These are phyloP conservation scores for Cyclotella cryptica DNA, from an alignment of 108 stramenopile genomes.

Conservation along the genomic window DNA sequence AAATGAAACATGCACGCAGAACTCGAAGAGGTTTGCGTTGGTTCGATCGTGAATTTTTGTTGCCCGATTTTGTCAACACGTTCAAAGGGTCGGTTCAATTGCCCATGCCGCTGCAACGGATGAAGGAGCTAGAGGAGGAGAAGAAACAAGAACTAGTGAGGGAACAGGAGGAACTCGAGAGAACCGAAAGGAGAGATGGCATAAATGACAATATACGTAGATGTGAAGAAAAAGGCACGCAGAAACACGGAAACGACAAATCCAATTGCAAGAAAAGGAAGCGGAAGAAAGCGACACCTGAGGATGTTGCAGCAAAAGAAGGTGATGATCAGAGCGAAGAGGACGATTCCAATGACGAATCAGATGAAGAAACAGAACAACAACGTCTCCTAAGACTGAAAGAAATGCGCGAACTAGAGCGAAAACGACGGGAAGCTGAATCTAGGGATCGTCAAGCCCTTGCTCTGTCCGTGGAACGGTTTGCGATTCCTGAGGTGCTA, in stretches of 20 bases:
- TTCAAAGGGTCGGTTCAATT: constrained; percentile 69
- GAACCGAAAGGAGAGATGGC: constrained; percentile 33
- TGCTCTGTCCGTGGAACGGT: constrained; percentile 87
- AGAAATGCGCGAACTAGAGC: constrained; percentile 69
- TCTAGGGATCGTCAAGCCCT: constrained; percentile 82
- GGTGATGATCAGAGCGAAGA: constrained; percentile 14
- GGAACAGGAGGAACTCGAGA: constrained; percentile 43
- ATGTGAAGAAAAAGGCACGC: neutral
- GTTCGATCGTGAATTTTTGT: constrained; percentile 87
- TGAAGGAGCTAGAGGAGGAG: constrained; percentile 50
- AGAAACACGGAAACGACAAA: constrained; percentile 15
- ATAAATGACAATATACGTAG: constrained; percentile 19
- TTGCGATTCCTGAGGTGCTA: constrained; percentile 92
- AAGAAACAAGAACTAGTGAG: constrained; percentile 19
- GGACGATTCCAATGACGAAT: constrained; percentile 55
- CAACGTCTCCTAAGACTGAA: constrained; percentile 65
- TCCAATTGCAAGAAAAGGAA: constrained; percentile 15
- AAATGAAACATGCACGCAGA: constrained; percentile 65
- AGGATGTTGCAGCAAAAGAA: constrained; percentile 13
- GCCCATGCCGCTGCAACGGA: constrained; percentile 59
- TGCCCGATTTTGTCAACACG: constrained; percentile 90
- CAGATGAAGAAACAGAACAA: constrained; percentile 80
- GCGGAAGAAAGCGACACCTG: neutral
- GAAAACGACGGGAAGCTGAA: constrained; percentile 59
- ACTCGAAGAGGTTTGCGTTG: constrained; percentile 62